Percentiles rank a stretch among this genome's conserved stretches.
phyloP scores from a whole-genome alignment of 73 alveolate species.

The Stentor coeruleus region DNA sequence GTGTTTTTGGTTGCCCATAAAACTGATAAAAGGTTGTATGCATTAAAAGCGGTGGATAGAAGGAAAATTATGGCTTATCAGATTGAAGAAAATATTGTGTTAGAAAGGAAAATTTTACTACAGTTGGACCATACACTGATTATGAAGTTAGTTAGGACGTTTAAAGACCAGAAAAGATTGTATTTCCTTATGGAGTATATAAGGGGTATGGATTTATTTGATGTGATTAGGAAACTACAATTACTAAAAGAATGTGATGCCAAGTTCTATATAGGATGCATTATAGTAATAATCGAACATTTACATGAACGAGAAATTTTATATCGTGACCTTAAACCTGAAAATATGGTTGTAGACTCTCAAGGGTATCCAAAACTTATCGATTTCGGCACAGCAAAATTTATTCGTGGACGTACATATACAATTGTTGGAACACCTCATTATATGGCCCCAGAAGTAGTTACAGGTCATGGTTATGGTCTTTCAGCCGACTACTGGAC shows the following conservation, averaged over 20 bases:
- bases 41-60: too few relatives aligned
- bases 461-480: too few relatives aligned
- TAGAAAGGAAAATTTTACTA: conserved; percentile 30
- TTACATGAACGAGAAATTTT: conserved; percentile 4
- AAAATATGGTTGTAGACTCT: conserved; percentile 29
- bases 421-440: too few relatives aligned
- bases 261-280: conserved; percentile 25
- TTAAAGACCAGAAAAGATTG: conserved; percentile 17
- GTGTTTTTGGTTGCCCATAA: too few relatives aligned
- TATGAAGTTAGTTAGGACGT: conserved; percentile 28
- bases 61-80: too few relatives aligned
- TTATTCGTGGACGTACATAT: conserved; percentile 28
- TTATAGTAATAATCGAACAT: conserved; percentile 13
- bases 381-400: conserved; percentile 32
- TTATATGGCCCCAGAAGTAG: too few relatives aligned
- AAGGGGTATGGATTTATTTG: conserved; percentile 31
- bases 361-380: conserved; percentile 27
- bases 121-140: conserved; percentile 31
- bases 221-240: conserved; percentile 27
- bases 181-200: conserved; percentile 29
- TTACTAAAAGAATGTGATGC: conserved; percentile 22
- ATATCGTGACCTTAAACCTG: conserved; percentile 31
- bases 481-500: too few relatives aligned
- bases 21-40: too few relatives aligned
- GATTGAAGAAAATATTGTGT: too few relatives aligned